Base-by-base conservation (phyloP, 768 basidiomycete species). In the Asterophora lycoperdoides region DNA sequence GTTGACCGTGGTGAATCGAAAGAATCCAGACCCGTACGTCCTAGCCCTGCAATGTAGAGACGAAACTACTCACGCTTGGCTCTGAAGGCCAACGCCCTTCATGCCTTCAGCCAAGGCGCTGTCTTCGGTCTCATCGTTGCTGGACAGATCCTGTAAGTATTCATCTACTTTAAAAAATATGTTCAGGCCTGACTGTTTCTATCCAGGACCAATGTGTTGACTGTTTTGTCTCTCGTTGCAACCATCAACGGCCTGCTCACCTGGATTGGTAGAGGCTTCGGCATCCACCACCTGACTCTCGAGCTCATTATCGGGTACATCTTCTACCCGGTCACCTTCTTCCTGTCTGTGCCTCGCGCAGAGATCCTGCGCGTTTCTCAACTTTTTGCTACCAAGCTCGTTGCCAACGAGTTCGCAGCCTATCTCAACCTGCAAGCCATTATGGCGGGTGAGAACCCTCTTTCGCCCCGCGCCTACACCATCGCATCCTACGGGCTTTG, bases 401-500 rank as follows among this genome's bases (percentile, higher is more conserved):
- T 93, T 41, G 90, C 85, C 48, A 93, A 90, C 61, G 90, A 93
- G 64, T 92, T 92, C 58, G 81, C 83, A 35, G 90, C 86, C 4
- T 93, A 93, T 68, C 60, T 67, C 44, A 74, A 75, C 28, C 73
- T 90, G 44, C 73, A 82, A 52, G 66, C 68, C 1, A 68, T 83
- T 36, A 72, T 71, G 70, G 46, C 55, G 9, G 61, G 64, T n/a
- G 52, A 53, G 8, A 67, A 74, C 42, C 79, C 86, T 3, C 77
- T 93, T 43, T 82, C 83, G 17, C 73, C 67, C 26, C 89, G 87
- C 48, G 88, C 83, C 17, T 92, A 75, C 68, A 86, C 84, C 44
- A 93, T 94, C 56, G 82, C 86, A 11, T 83, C 86, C 29, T 95
- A 93, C 64, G 84, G 86, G 13, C 81, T 94, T 13, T 93, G 91